Conservation (phyloP, 306 rosid species). For the Glycyrrhiza uralensis region DNA sequence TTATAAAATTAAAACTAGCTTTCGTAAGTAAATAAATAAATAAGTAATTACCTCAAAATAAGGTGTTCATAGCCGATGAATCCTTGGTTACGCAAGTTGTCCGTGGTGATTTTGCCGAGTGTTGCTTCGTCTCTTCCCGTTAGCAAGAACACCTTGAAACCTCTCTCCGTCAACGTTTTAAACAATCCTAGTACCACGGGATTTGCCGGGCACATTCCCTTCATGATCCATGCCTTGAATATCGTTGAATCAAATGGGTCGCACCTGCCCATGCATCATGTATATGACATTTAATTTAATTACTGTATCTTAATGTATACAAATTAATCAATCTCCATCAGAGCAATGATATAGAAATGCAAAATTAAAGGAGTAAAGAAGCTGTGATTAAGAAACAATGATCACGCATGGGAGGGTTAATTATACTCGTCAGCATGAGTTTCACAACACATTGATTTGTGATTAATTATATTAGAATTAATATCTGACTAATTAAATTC, state of each 20-base stretch:
- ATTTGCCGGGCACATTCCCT: slow-evolving; percentile 58
- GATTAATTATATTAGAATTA: too few species aligned
- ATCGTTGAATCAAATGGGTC: slow-evolving; percentile 66
- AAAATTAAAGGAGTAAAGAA: too few species aligned
- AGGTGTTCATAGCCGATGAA: slow-evolving; percentile 67
- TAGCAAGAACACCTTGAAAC: slow-evolving; percentile 64
- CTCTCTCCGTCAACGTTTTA: slow-evolving; percentile 29
- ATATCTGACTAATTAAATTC: too few species aligned
- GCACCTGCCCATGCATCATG: slow-evolving; percentile 48
- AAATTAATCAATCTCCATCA: too few species aligned
- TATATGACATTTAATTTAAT: neutral
- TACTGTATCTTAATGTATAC: too few species aligned
- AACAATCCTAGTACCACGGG: slow-evolving; percentile 35
- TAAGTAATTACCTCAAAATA: slow-evolving; percentile 58
- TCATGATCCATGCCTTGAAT: slow-evolving; percentile 69
- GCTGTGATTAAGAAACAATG: too few species aligned
- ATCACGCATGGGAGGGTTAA: too few species aligned
- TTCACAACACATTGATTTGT: too few species aligned
- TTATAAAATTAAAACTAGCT: neutral
- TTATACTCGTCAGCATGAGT: too few species aligned
- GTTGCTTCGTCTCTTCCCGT: slow-evolving; percentile 69
- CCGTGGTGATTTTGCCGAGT: slow-evolving; percentile 44
- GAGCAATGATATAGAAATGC: too few species aligned
- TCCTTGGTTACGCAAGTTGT: slow-evolving; percentile 62
- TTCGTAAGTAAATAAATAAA: neutral